Evolutionary conservation across 169 alveolate species (phyloP).

Genomic region (Plasmodium sp.): DNA sequence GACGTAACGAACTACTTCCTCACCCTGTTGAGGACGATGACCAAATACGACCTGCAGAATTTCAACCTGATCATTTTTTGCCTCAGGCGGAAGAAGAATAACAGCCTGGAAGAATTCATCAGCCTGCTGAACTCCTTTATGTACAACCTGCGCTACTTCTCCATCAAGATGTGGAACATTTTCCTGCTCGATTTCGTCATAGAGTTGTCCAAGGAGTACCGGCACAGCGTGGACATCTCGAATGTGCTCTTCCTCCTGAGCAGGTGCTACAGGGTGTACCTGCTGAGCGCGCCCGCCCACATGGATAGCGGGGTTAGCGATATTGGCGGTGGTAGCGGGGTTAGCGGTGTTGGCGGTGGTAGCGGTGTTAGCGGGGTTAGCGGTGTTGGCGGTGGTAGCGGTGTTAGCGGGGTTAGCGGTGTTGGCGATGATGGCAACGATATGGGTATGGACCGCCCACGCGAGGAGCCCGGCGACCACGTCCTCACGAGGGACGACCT

Average conservation of each 20-base stretch:
- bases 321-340: background rate
- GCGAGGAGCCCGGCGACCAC: background rate
- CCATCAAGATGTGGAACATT: conserved; percentile 34
- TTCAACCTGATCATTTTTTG: conserved; percentile 20
- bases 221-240: conserved; percentile 4
- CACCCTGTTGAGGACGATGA: conserved; percentile 19
- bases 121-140: conserved; percentile 15
- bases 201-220: conserved; percentile 25
- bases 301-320: background rate
- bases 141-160: conserved; percentile 55
- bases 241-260: conserved; percentile 34
- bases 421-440: background rate
- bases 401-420: too few species aligned
- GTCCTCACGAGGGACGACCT: conserved; percentile 20
- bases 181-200: conserved; percentile 54
- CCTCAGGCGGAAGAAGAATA: conserved; percentile 42
- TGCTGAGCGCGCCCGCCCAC: background rate
- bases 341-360: background rate
- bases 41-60: conserved; percentile 31
- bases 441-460: background rate
- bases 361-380: background rate
- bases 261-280: conserved; percentile 47
- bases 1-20: conserved; percentile 17
- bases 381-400: background rate
- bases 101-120: conserved; percentile 37